Evolutionary conservation across 2,329 filamentous ascomycete species (phyloP).

Genomic region (Cordyceps pruinosa): DNA sequence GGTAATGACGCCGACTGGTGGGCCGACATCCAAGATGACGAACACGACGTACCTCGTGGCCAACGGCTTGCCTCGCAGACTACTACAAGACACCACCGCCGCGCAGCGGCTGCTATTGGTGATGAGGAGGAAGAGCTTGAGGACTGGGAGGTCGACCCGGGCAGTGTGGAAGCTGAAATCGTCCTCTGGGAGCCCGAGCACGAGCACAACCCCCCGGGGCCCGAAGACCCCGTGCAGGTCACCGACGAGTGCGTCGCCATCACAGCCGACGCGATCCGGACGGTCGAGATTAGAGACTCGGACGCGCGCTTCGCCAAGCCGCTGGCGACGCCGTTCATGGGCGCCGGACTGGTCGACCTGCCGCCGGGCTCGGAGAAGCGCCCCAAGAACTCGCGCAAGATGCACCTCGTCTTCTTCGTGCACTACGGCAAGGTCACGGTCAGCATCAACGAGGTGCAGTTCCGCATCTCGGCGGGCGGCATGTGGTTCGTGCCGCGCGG

Average conservation of each 20-base stretch:
- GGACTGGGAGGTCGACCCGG: slow-evolving; percentile 64
- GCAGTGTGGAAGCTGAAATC: slow-evolving; percentile 56
- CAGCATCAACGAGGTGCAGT: slow-evolving; percentile 65
- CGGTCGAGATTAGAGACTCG: slow-evolving; percentile 53
- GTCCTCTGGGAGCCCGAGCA: slow-evolving; percentile 56
- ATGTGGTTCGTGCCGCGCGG: slow-evolving; percentile 94
- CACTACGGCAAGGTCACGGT: slow-evolving; percentile 76
- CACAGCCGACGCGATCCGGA: slow-evolving; percentile 48
- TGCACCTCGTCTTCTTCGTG: slow-evolving; percentile 97
- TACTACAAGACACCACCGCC: slow-evolving; percentile 23
- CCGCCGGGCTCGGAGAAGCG: slow-evolving; percentile 77
- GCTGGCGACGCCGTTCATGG: slow-evolving; percentile 76
- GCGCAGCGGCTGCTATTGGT: slow-evolving; percentile 27
- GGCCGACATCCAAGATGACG: neutral
- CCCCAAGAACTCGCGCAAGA: slow-evolving; percentile 85
- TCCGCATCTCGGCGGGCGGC: slow-evolving; percentile 79
- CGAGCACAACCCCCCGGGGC: slow-evolving; percentile 45
- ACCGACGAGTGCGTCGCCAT: slow-evolving; percentile 51
- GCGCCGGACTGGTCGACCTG: slow-evolving; percentile 82
- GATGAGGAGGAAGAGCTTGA: slow-evolving; percentile 53
- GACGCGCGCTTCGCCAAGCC: slow-evolving; percentile 88
- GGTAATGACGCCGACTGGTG: slow-evolving; percentile 2
- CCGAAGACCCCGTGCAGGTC: slow-evolving; percentile 49
- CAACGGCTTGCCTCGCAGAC: neutral
- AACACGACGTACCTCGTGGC: neutral